Percentiles rank a stretch among this genome's conserved stretches.
Conservation (phyloP, 2,329 filamentous ascomycete species). For the Paecilomyces niveus region DNA sequence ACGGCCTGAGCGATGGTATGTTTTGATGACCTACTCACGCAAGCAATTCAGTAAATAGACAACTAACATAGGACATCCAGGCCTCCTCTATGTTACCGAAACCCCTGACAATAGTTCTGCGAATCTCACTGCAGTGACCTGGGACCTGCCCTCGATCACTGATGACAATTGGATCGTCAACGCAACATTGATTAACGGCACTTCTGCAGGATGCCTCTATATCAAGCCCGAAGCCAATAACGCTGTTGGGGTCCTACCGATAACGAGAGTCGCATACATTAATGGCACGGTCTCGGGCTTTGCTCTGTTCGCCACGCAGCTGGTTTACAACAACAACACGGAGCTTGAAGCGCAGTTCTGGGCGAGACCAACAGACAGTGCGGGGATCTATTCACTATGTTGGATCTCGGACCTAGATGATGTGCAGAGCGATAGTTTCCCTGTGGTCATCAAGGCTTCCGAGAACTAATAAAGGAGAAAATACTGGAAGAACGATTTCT, state of each 20-base stretch:
- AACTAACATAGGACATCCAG: background rate
- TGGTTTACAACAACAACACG: slow-evolving; percentile 14
- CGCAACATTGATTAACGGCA: slow-evolving; percentile 10
- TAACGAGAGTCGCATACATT: slow-evolving; percentile 4
- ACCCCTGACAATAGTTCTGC: background rate
- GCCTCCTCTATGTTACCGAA: background rate
- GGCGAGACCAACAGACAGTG: slow-evolving; percentile 5
- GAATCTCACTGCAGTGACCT: background rate
- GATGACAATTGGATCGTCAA: slow-evolving; percentile 14
- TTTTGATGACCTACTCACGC: background rate
- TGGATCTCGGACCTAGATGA: background rate
- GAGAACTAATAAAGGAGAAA: background rate
- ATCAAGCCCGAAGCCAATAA: background rate
- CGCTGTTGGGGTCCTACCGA: background rate
- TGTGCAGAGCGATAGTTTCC: background rate
- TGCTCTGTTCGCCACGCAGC: slow-evolving; percentile 12
- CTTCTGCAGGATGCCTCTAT: slow-evolving; percentile 10
- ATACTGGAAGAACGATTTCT: background rate
- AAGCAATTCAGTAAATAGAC: background rate
- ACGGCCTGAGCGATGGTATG: slow-evolving; percentile 10
- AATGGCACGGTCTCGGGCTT: slow-evolving; percentile 14
- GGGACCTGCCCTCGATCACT: slow-evolving; percentile 7
- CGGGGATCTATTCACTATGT: background rate
- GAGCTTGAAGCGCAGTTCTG: slow-evolving; percentile 14
- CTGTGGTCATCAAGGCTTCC: background rate